A percentile compares a stretch with the other conserved stretches of the same genome.
Evolutionary conservation across 805 yeast genomes (phyloP).

Genomic region (Pichia gijzeniarum): DNA sequence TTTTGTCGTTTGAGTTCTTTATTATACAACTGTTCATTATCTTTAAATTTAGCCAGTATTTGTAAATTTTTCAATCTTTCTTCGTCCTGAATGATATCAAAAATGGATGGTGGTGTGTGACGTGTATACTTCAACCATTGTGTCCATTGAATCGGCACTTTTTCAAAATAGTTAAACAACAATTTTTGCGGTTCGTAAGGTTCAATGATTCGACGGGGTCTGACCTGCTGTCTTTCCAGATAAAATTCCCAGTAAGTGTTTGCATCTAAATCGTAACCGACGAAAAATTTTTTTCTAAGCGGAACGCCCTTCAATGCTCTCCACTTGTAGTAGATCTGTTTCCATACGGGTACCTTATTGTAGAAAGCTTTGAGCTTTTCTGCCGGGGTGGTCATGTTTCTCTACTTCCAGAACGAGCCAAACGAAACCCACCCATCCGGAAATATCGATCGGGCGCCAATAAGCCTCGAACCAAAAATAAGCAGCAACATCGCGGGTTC

Average conservation of each 20-base stretch:
- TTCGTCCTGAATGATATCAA: slow-evolving; percentile 55
- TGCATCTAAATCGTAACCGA: slow-evolving; percentile 76
- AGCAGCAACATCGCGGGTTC: no score
- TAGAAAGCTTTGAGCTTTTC: slow-evolving; percentile 38
- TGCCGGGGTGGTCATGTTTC: slow-evolving; percentile 23
- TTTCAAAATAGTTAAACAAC: slow-evolving; percentile 51
- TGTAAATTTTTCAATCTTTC: slow-evolving; percentile 48
- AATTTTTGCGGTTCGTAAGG: slow-evolving; percentile 43
- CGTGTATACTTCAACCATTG: slow-evolving; percentile 75
- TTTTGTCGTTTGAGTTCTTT: slow-evolving; percentile 15
- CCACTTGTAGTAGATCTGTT: slow-evolving; percentile 48
- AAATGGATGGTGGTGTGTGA: slow-evolving; percentile 49
- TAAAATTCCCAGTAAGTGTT: slow-evolving; percentile 83
- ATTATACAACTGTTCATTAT: slow-evolving; percentile 32
- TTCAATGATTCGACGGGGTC: slow-evolving; percentile 59
- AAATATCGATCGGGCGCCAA: no score
- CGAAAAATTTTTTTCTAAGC: slow-evolving; percentile 60
- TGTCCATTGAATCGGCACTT: slow-evolving; percentile 67
- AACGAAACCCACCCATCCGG: neutral
- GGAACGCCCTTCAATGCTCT: slow-evolving; percentile 59
- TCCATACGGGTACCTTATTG: slow-evolving; percentile 42
- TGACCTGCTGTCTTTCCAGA: slow-evolving; percentile 33
- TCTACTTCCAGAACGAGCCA: no score
- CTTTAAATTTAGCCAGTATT: slow-evolving; percentile 42
- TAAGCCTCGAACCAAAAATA: no score